Conservation (phyloP, 106 monocot species). For the Chionographis japonica region DNA sequence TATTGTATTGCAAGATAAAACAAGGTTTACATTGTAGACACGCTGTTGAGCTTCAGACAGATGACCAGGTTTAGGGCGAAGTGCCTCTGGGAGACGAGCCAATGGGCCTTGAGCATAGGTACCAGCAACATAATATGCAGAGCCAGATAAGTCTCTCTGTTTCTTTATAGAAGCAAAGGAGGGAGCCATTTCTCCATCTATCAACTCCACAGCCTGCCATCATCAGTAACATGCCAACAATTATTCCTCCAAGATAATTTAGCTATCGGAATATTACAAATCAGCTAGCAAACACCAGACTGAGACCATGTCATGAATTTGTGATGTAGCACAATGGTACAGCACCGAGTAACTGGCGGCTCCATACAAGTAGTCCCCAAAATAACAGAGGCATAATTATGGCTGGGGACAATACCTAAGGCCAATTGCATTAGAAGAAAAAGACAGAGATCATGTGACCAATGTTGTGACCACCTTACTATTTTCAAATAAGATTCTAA, state of each 20-base stretch:
- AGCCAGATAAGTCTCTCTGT: constrained; percentile 66
- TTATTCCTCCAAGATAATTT: neutral
- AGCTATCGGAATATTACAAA: neutral
- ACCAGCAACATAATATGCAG: constrained; percentile 74
- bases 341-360: too few relatives aligned
- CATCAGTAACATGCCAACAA: neutral
- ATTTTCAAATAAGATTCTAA: too few relatives aligned
- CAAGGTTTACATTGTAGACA: constrained; percentile 70
- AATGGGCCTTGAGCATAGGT: constrained; percentile 74
- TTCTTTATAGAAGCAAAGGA: constrained; percentile 61
- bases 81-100: constrained; percentile 79
- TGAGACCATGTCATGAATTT: too few relatives aligned
- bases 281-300: too few relatives aligned
- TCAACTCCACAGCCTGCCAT: constrained; percentile 69
- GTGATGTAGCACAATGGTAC: too few relatives aligned
- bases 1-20: neutral
- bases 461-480: too few relatives aligned
- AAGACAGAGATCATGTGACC: too few relatives aligned
- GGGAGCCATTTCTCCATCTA: constrained; percentile 69
- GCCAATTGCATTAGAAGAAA: too few relatives aligned
- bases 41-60: constrained; percentile 61
- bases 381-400: too few relatives aligned
- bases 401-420: too few relatives aligned
- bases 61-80: constrained; percentile 88
- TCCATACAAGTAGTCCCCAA: too few relatives aligned